A percentile compares a stretch with the other conserved stretches of the same genome.
Evolutionary conservation across 345 rosid species (phyloP).

Genomic region (Gossypium stocksii): DNA sequence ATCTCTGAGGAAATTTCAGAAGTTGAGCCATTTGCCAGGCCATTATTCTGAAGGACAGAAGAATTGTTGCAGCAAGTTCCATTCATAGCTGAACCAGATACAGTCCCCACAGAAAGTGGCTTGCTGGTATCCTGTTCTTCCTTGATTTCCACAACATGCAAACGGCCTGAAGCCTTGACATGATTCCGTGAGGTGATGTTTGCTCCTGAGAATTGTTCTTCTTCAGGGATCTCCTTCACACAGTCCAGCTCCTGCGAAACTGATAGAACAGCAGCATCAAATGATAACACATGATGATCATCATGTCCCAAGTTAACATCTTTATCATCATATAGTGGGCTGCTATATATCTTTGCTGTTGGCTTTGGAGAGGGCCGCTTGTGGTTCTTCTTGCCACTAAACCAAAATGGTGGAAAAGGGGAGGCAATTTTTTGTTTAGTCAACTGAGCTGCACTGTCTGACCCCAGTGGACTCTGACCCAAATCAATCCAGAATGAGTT

Average conservation of each 20-base stretch:
- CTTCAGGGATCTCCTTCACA: slow-evolving; percentile 50
- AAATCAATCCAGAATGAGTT: slow-evolving; percentile 87
- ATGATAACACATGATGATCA: slow-evolving; percentile 65
- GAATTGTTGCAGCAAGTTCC: slow-evolving; percentile 30
- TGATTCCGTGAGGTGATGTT: slow-evolving; percentile 18
- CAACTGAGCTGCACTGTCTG: slow-evolving; percentile 49
- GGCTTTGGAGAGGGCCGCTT: slow-evolving; percentile 58
- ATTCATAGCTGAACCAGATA: slow-evolving; percentile 22
- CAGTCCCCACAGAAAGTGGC: slow-evolving; percentile 14
- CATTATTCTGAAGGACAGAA: slow-evolving; percentile 21
- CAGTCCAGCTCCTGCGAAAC: slow-evolving; percentile 72
- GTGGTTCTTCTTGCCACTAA: slow-evolving; percentile 58
- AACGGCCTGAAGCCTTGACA: slow-evolving; percentile 22
- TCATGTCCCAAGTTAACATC: slow-evolving; percentile 37
- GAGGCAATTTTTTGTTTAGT: slow-evolving; percentile 57
- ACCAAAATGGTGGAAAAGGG: slow-evolving; percentile 68
- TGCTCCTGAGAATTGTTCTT: slow-evolving; percentile 36
- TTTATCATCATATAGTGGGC: slow-evolving; percentile 63
- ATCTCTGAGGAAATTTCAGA: slow-evolving; percentile 47
- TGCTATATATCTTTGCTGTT: slow-evolving; percentile 56
- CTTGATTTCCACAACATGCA: slow-evolving; percentile 54
- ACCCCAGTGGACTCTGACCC: slow-evolving; percentile 90
- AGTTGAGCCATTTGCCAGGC: slow-evolving; percentile 46
- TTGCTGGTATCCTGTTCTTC: slow-evolving; percentile 52
- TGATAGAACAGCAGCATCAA: slow-evolving; percentile 90